These are phyloP conservation scores for Trypethelium eluteriae DNA, from an alignment of 495 filamentous ascomycete genomes.

Conservation along the genomic window DNA sequence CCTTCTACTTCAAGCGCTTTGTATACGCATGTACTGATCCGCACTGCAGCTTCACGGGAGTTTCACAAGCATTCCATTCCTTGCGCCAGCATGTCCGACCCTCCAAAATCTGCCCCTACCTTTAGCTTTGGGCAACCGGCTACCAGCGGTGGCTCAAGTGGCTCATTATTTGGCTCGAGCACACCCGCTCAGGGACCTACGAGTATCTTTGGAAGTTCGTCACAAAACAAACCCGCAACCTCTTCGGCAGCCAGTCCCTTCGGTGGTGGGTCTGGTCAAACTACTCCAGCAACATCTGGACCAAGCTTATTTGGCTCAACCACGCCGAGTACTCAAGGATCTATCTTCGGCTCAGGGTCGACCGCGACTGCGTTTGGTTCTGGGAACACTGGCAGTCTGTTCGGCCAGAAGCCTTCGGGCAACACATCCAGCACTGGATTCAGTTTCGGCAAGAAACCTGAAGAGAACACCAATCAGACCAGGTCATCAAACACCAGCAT, in stretches of 20 bases:
- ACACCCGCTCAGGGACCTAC: neutral
- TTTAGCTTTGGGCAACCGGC: constrained; percentile 7
- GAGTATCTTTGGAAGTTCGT: neutral
- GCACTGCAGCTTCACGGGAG: neutral
- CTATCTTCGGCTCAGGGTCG: constrained; percentile 15
- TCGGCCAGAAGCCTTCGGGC: constrained; percentile 11
- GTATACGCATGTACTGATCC: constrained; percentile 2
- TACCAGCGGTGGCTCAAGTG: neutral
- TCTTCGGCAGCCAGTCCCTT: neutral
- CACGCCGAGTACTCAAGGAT: neutral
- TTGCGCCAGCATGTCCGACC: constrained; percentile 25
- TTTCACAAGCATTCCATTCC: neutral
- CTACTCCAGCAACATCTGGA: neutral
- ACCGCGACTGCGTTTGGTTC: constrained; percentile 8
- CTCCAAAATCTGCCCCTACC: constrained; percentile 17
- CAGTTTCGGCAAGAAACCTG: constrained; percentile 22
- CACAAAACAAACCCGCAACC: neutral
- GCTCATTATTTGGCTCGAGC: constrained; percentile 5
- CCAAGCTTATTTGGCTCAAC: neutral
- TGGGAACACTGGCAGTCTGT: constrained; percentile 12
- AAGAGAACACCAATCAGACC: neutral
- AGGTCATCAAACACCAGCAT: neutral
- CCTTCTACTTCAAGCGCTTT: neutral
- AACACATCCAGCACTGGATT: constrained; percentile 16
- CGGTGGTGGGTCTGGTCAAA: neutral